Conservation (phyloP, 2,329 filamentous ascomycete species). For the Volutella citrinella region DNA sequence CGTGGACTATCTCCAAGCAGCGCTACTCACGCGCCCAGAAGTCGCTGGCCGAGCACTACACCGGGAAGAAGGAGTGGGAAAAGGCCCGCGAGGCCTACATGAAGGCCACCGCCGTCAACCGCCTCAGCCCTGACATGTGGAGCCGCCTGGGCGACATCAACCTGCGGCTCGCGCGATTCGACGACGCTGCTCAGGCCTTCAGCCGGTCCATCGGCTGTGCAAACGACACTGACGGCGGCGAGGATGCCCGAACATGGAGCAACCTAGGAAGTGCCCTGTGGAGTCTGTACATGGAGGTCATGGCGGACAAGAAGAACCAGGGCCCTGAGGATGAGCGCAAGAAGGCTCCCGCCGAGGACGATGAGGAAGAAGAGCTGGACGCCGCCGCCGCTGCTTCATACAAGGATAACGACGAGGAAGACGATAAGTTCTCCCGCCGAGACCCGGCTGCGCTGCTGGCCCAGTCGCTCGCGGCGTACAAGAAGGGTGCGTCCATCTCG, state of each 20-base stretch:
- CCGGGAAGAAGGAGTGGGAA: conserved; percentile 61
- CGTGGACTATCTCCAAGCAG: conserved; percentile 80
- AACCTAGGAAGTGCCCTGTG: conserved; percentile 86
- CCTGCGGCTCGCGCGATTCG: conserved; percentile 72
- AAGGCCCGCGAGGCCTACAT: conserved; percentile 75
- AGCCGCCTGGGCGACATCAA: conserved; percentile 86
- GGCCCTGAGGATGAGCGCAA: conserved; percentile 11
- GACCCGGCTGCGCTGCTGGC: conserved; percentile 62
- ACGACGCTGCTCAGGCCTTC: conserved; percentile 80
- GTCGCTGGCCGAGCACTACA: conserved; percentile 77
- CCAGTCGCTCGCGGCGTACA: conserved; percentile 81
- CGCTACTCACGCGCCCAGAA: conserved; percentile 86
- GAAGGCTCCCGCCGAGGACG: conserved; percentile 9
- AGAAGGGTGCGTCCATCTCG: conserved; percentile 79
- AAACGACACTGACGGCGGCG: conserved; percentile 66
- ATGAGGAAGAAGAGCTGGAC: conserved; percentile 30
- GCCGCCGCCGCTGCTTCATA: conserved; percentile 16
- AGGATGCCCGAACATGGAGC: conserved; percentile 90
- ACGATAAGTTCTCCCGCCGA: conserved; percentile 21
- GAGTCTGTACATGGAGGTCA: conserved; percentile 59
- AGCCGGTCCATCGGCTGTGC: conserved; percentile 70
- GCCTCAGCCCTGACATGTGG: conserved; percentile 82
- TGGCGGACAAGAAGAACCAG: conserved; percentile 35
- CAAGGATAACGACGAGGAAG: too few relatives aligned
- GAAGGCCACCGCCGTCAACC: conserved; percentile 74